Evolutionary conservation across 306 rosid species (phyloP).

Genomic region (Prosopis cineraria): DNA sequence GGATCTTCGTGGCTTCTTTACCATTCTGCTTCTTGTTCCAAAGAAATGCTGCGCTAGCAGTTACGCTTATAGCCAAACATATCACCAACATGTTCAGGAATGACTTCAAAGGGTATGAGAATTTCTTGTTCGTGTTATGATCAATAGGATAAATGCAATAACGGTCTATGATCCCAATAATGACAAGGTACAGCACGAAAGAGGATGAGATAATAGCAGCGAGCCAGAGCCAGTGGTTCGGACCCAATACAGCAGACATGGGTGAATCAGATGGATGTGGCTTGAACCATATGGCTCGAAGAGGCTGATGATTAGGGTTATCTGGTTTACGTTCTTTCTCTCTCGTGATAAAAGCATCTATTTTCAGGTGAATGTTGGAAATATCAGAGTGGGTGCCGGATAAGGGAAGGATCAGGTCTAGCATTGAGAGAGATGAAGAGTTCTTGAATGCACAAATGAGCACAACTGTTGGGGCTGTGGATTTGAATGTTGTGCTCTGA

Average conservation of each 20-base stretch:
- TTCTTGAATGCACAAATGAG: slow-evolving; percentile 57
- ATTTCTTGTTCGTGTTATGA: slow-evolving; percentile 46
- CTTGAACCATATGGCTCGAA: slow-evolving; percentile 47
- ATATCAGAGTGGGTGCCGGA: slow-evolving; percentile 39
- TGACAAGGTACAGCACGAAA: slow-evolving; percentile 51
- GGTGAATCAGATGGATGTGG: slow-evolving; percentile 51
- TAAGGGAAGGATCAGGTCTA: slow-evolving; percentile 62
- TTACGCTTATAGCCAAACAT: slow-evolving; percentile 46
- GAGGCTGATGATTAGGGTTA: neutral
- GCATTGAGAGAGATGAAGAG: slow-evolving; percentile 52
- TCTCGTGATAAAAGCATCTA: slow-evolving; percentile 72
- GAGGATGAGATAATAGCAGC: slow-evolving; percentile 62
- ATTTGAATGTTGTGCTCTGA: slow-evolving; percentile 28
- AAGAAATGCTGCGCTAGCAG: slow-evolving; percentile 45
- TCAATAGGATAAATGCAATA: slow-evolving; percentile 66
- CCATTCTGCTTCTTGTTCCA: slow-evolving; percentile 51
- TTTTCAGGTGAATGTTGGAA: slow-evolving; percentile 45
- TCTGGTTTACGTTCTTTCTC: slow-evolving; percentile 39
- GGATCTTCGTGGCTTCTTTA: slow-evolving; percentile 48
- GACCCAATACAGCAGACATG: slow-evolving; percentile 55
- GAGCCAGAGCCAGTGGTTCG: slow-evolving; percentile 69
- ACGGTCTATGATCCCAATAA: slow-evolving; percentile 46
- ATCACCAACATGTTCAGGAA: slow-evolving; percentile 49
- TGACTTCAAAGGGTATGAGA: slow-evolving; percentile 41
- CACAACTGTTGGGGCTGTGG: slow-evolving; percentile 49